Evolutionary conservation across 2,329 filamentous ascomycete genomes (phyloP), one percentile per base, ranked within the genome.

Genomic region (Neoscytalidium dimidiatum): DNA sequence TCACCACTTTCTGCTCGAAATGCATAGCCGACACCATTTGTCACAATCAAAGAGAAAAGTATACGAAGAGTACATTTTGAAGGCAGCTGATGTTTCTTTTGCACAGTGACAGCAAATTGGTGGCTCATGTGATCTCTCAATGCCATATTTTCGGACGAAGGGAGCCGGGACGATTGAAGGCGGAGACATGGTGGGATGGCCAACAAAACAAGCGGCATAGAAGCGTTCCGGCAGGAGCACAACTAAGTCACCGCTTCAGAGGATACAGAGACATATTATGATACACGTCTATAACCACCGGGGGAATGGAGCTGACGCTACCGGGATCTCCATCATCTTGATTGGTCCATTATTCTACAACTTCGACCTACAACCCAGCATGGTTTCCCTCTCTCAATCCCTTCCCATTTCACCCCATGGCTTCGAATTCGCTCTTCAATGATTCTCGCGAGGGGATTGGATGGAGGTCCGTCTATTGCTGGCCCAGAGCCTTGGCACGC

Each of bases 401-500:
- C 33, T 23, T 14, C 21, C n/a, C n/a, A n/a, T n/a, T 53, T 49
- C 31, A 4, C 21, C 13, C 44, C 35, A 62, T 19, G 19, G 11
- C 41, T 49, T 29, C 19, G 23, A 46, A 4, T 23, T 14, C 13
- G n/a, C 21, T 7, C 38, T 26, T 17, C n/a, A 35, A 11, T 17
- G 29, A 48, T 13, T 33, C 48, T 19, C 44, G 43, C 26, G 29
- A n/a, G 5, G 33, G n/a, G 43, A 66, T 64, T 56, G 52, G 53
- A 31, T 17, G 48, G 35, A 67, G 14, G 14, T 3, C 67, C 68
- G 73, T 72, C 66, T 35, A 56, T 53, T 46, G 26, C 64, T 80
- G 76, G 67, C 80, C 79, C 26, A 82, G 72, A 62, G 79, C 77
- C 64, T 74, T 70, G 53, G 85, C 85, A 69, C 87, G 82, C 79